These are phyloP conservation scores for Castanea sativa DNA, from an alignment of 306 rosid genomes.

Conservation along the genomic window DNA sequence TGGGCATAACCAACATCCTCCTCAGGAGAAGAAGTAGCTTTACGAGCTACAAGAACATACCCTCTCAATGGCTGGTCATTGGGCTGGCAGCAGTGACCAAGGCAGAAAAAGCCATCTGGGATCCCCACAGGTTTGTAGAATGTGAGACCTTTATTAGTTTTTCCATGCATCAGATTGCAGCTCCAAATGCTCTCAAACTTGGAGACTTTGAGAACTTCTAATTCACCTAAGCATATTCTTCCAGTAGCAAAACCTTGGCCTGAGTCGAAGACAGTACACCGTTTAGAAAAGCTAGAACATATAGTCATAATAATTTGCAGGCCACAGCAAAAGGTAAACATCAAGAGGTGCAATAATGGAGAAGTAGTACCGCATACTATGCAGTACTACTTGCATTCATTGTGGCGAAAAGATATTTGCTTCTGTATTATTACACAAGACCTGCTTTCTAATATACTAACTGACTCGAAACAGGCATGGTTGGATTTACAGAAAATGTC, in stretches of 20 bases:
- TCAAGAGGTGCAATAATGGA: not conserved
- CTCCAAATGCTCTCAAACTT: slow-evolving; percentile 67
- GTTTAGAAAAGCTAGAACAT: slow-evolving; percentile 20
- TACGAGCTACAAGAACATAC: slow-evolving; percentile 63
- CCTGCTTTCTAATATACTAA: not conserved
- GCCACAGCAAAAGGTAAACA: not conserved
- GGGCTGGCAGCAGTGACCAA: slow-evolving; percentile 80
- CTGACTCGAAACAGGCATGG: not conserved
- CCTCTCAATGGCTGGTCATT: slow-evolving; percentile 66
- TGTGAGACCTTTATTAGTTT: slow-evolving; percentile 44
- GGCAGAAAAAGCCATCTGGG: slow-evolving; percentile 74
- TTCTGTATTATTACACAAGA: not conserved
- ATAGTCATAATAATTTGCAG: slow-evolving; percentile 17
- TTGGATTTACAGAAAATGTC: not conserved
- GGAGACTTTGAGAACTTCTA: slow-evolving; percentile 51
- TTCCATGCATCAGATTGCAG: slow-evolving; percentile 42
- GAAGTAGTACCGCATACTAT: not conserved
- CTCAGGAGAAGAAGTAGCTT: slow-evolving; percentile 28
- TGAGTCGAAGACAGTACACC: slow-evolving; percentile 25
- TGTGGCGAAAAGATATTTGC: not conserved
- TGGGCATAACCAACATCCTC: slow-evolving; percentile 14
- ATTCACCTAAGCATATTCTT: slow-evolving; percentile 71
- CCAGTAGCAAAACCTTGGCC: slow-evolving; percentile 76
- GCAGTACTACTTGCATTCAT: not conserved
- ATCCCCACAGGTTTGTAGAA: slow-evolving; percentile 71